Evolutionary conservation across 371 early-diverging fungal genomes (phyloP).

Genomic region (Apophysomyces trapeziformis): DNA sequence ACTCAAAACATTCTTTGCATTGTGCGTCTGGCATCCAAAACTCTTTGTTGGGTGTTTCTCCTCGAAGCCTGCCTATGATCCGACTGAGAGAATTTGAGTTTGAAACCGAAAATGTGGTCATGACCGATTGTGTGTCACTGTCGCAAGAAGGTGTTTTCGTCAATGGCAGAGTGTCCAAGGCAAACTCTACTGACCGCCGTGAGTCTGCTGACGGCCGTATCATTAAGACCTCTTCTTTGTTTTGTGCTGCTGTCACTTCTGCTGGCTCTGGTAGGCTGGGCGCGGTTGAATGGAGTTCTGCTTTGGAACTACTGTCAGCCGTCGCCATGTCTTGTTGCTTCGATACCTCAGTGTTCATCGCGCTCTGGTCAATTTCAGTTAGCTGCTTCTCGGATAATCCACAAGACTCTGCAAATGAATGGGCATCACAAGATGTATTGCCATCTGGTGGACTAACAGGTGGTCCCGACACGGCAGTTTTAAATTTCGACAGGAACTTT

Average conservation of each 20-base stretch:
- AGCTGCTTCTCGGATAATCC: background rate
- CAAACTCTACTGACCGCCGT: background rate
- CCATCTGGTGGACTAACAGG: conserved; percentile 9
- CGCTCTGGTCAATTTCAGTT: background rate
- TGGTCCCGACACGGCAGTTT: conserved; percentile 50
- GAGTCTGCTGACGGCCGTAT: conserved; percentile 6
- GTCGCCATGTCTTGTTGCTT: conserved; percentile 5
- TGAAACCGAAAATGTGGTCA: conserved; percentile 53
- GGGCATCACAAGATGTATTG: background rate
- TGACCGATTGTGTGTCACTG: conserved; percentile 58
- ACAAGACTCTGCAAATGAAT: background rate
- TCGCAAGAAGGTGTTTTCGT: conserved; percentile 38
- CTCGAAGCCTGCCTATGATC: conserved; percentile 43
- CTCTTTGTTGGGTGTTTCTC: conserved; percentile 62
- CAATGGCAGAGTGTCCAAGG: background rate
- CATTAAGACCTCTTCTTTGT: background rate
- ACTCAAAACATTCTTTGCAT: conserved; percentile 79
- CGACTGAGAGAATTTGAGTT: conserved; percentile 20
- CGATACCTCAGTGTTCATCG: conserved; percentile 8
- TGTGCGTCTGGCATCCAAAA: conserved; percentile 87
- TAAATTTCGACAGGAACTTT: conserved; percentile 64
- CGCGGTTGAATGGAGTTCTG: background rate
- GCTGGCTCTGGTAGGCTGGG: background rate
- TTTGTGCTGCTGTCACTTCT: background rate
- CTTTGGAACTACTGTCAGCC: conserved; percentile 11